These are phyloP conservation scores for Camptophora hylomeconis DNA, from an alignment of 2,329 filamentous ascomycete species.

Conservation along the genomic window DNA sequence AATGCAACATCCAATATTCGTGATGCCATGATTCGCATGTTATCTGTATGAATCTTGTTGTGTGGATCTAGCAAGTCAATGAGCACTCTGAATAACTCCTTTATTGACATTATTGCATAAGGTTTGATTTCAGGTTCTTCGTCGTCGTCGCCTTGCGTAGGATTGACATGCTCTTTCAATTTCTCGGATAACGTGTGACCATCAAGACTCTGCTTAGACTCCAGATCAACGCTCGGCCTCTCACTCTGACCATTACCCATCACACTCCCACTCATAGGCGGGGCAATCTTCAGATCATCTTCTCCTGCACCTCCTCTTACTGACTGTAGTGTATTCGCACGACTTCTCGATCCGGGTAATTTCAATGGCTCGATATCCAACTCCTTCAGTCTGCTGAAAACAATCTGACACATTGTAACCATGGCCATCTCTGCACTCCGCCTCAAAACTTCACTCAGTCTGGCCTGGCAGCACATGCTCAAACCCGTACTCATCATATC, in stretches of 20 bases:
- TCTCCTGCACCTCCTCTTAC: constrained; percentile 47
- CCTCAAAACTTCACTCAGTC: constrained; percentile 79
- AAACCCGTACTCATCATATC: constrained; percentile 98
- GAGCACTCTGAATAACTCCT: constrained; percentile 84
- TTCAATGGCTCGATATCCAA: constrained; percentile 64
- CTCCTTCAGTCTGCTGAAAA: constrained; percentile 85
- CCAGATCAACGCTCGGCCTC: constrained; percentile 11
- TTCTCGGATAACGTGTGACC: constrained; percentile 23
- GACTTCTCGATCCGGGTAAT: constrained; percentile 30
- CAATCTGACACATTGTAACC: constrained; percentile 98
- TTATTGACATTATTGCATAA: constrained; percentile 86
- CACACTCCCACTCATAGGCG: constrained; percentile 37
- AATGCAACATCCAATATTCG: constrained; percentile 94
- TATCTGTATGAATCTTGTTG: constrained; percentile 82
- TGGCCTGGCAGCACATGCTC: constrained; percentile 90
- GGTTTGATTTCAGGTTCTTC: constrained; percentile 54
- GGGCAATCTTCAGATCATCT: constrained; percentile 73
- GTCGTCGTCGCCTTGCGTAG: constrained; percentile 26
- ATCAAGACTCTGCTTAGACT: constrained; percentile 9
- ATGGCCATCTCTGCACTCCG: constrained; percentile 86
- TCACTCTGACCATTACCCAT: constrained; percentile 36
- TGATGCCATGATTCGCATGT: constrained; percentile 93
- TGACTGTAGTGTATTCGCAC: constrained; percentile 13
- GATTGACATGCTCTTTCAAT: constrained; percentile 8
- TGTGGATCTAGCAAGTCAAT: constrained; percentile 90